These are phyloP conservation scores for Rhodotorula glutinis DNA, from an alignment of 1,284 basidiomycete genomes.

Conservation along the genomic window DNA sequence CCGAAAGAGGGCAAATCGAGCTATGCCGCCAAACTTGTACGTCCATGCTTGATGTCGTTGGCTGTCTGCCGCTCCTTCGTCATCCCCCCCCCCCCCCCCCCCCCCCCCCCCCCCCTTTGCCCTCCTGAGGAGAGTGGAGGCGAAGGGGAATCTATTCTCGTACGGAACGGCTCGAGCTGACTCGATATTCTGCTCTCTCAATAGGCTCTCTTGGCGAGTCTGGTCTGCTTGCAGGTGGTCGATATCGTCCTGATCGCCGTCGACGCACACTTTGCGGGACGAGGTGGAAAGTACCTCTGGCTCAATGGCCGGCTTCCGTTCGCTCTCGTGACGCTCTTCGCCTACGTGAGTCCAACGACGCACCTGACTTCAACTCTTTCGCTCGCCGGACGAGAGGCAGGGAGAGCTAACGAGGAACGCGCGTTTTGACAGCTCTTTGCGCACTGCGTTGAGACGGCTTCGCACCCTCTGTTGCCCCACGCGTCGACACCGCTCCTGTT, in stretches of 20 bases:
- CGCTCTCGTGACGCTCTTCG: slow-evolving; percentile 14
- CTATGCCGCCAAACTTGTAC: slow-evolving; percentile 28
- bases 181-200: neutral
- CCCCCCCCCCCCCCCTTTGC: neutral
- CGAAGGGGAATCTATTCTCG: neutral
- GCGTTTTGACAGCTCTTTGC: slow-evolving; percentile 25
- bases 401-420: neutral
- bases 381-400: neutral
- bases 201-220: slow-evolving; percentile 8
- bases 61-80: too few species aligned
- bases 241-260: slow-evolving; percentile 14
- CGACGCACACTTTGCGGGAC: slow-evolving; percentile 13
- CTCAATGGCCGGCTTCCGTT: slow-evolving; percentile 33
- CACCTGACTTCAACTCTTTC: too few species aligned
- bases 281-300: slow-evolving; percentile 2
- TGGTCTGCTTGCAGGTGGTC: slow-evolving; percentile 24
- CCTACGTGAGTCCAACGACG: slow-evolving; percentile 30
- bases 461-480: slow-evolving; percentile 35
- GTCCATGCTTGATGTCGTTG: neutral
- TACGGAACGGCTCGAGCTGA: neutral
- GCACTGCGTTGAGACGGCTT: slow-evolving; percentile 25
- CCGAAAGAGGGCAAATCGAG: slow-evolving; percentile 25
- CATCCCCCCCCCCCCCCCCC: neutral
- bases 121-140: neutral
- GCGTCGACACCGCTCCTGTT: slow-evolving; percentile 75